Base-by-base conservation (phyloP, 2,329 filamentous ascomycete species). In the Alternaria sp. region DNA sequence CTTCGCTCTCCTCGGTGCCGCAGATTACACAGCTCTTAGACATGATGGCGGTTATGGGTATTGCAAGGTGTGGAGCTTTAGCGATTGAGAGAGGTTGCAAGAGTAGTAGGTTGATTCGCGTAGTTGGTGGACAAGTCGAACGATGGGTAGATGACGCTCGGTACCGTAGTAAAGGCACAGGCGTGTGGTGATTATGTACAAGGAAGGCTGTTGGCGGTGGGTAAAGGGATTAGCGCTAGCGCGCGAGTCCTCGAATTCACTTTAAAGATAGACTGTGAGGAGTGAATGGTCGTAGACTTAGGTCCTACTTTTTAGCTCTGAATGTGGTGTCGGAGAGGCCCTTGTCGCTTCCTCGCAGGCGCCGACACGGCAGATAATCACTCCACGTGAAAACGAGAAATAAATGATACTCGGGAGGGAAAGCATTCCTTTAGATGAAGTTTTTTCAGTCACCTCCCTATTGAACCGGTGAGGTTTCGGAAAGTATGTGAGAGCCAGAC, bases 11-110 rank as follows among this genome's bases (percentile, higher is more conserved):
- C 1, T 68, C 62, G 17, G 65, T 61, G n/a, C 62, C 63, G 46
- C 72, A 74, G 26, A 73, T 65, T 0, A 72, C 51, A 29, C 70
- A 74, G 24, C 51, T 48, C 23, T 66, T 69, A 10, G 48, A 52
- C 50, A 42, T 61, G 8, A 39, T 48, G 48, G 8, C 8, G n/a
- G 7, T 1, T 14, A 8, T 51, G 6, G 6, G 2, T n/a, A 23
- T n/a, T 7, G n/a, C 9, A 14, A 11, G 37, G 24, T 26, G 8
- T 31, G 11, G 3, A 3, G 31, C 9, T 11, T 6, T 31, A 11
- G 29, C 36, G 21, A 23, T 24, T 23, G 4, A 2, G 13, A 24
- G 5, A 5, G 23, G 28, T 33, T 34, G 46, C 17, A 3, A 17
- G 2, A 42, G n/a, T 23, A 21, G 9, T 33, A 7, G 11, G 17